Evolutionary conservation across 495 filamentous ascomycete genomes (phyloP), one percentile per base, ranked within the genome.

Genomic region (Penicillium parvum): DNA sequence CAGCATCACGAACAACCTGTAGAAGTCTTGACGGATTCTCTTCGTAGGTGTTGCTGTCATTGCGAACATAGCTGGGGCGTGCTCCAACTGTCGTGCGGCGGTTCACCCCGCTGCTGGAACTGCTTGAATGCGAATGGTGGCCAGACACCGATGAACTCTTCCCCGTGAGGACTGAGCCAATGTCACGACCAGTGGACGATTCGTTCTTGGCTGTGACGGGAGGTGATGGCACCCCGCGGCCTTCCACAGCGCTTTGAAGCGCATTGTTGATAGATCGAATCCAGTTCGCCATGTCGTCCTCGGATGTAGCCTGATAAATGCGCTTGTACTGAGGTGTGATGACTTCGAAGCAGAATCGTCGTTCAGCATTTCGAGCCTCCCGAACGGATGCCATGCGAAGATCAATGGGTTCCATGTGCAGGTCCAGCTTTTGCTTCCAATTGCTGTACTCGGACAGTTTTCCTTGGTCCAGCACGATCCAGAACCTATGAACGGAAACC

Each of bases 361-460:
- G 80, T 52, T 99, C 94, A 4, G 89, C 85, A 65, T 91, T 91
- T 37, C 94, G 82, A 36, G 92, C 90, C 64, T 97, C 91, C 22
- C 92, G 82, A 7, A 99, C 94, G 4, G 94, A 97, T 14, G 94
- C 92, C 78, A 97, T 89, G 19, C 90, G 85, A 28, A 99, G 73
- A 63, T 99, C 94, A 47, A 99, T 99, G 3, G 92, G 92, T 6
- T 99, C 92, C 82, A 95, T 97, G 60, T 99, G 92, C 23, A 96
- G 73, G 62, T 96, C 94, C 33, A 97, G 77, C 63, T 83, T 87
- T 59, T 97, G 87, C 66, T 99, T 99, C 92, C 92, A 99, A 64
- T 99, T 97, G 57, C 89, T 94, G 64, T 99, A 97, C 56, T 99
- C 92, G 1, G 92, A 95, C 20, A 99, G 70, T 61, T 90, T 94